Evolutionary conservation across 345 rosid species (phyloP).

Genomic region (Diplotaxis tenuifolia): DNA sequence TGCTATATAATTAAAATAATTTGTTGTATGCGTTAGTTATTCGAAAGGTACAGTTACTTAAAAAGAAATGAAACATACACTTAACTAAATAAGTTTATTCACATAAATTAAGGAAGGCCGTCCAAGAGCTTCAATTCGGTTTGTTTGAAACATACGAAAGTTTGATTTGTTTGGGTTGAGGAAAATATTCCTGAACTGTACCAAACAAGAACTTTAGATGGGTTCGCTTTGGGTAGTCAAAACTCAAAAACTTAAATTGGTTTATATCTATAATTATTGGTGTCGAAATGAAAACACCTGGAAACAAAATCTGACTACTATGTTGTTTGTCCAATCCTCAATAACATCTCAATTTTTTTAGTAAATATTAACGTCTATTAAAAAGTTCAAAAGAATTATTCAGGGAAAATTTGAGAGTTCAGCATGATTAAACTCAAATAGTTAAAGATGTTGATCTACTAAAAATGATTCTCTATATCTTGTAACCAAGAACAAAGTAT

Average conservation of each 20-base stretch:
- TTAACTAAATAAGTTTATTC: neutral
- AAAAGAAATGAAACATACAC: neutral
- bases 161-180: neutral
- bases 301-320: neutral
- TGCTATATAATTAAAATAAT: slow-evolving; percentile 6
- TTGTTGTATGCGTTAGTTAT: neutral
- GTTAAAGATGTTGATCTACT: neutral
- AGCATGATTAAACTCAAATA: neutral
- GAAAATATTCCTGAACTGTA: neutral
- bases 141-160: neutral
- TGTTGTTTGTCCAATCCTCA: neutral
- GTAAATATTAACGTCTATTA: neutral
- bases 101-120: neutral
- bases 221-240: neutral
- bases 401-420: neutral
- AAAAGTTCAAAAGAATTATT: neutral
- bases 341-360: no score
- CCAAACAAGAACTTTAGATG: neutral
- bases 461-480: neutral
- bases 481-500: neutral
- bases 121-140: neutral
- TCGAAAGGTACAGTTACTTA: neutral
- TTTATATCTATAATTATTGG: neutral
- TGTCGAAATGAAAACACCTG: neutral
- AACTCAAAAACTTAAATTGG: neutral